phyloP scores from a whole-genome alignment of 441 rosid genomes.

The Eugenia klotzschiana region DNA sequence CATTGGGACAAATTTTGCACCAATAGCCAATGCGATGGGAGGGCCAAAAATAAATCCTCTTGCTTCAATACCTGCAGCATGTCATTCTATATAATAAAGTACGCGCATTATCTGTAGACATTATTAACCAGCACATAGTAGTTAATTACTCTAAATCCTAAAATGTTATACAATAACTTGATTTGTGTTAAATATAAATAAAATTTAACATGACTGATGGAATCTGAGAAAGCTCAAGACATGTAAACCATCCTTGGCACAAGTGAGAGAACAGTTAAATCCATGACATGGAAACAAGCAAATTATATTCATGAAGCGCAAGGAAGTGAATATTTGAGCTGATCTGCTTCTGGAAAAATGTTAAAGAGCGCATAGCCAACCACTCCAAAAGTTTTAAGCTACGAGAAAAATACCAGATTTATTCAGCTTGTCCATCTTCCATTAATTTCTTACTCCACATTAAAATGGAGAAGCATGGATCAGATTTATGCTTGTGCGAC shows the following conservation, averaged over 20 bases:
- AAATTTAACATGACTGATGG: background rate
- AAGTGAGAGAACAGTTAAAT: background rate
- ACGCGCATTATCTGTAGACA: background rate
- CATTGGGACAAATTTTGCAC: constrained; percentile 93
- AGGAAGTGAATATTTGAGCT: background rate
- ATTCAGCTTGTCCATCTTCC: background rate
- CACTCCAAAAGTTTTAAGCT: background rate
- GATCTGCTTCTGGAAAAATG: background rate
- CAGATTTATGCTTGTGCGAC: background rate
- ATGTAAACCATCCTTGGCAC: background rate
- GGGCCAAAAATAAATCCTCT: constrained; percentile 97
- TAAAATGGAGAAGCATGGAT: background rate
- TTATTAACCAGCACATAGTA: background rate
- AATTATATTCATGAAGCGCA: background rate
- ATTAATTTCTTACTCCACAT: background rate
- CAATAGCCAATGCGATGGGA: constrained; percentile 92
- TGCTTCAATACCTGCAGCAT: constrained; percentile 72
- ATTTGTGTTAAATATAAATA: background rate
- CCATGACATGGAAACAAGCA: background rate
- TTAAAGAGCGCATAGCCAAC: background rate
- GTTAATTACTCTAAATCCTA: background rate
- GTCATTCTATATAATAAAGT: background rate
- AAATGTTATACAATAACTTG: background rate
- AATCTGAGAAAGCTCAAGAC: background rate
- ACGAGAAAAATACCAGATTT: background rate